phyloP scores from a whole-genome alignment of 805 yeast species.

The Nakazawaea holstii region DNA sequence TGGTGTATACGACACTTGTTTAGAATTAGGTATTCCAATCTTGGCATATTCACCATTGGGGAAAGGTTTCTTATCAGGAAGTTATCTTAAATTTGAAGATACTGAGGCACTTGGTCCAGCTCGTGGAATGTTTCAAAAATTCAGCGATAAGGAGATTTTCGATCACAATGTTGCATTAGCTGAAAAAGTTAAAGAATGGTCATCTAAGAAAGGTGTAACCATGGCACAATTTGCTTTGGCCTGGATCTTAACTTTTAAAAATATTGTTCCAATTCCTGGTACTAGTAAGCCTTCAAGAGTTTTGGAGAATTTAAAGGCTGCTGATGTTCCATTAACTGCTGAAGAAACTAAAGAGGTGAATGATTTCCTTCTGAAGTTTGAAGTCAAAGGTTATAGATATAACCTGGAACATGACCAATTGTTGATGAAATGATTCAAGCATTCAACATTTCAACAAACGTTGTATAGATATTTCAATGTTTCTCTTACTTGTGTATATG shows the following conservation, averaged over 20 bases:
- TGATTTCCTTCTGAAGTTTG: constrained; percentile 33
- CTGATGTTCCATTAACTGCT: constrained; percentile 41
- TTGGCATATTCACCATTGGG: constrained; percentile 83
- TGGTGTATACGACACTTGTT: constrained; percentile 59
- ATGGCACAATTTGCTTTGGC: constrained; percentile 69
- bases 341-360: constrained; percentile 52
- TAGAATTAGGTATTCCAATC: constrained; percentile 56
- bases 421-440: constrained; percentile 14
- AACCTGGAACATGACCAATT: constrained; percentile 12
- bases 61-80: constrained; percentile 72
- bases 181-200: constrained; percentile 42
- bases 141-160: constrained; percentile 47
- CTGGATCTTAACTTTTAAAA: constrained; percentile 48
- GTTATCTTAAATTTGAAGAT: constrained; percentile 37
- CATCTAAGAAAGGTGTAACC: constrained; percentile 39
- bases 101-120: constrained; percentile 50
- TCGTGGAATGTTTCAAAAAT: constrained; percentile 35
- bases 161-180: constrained; percentile 47
- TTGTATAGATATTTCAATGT: constrained; percentile 9
- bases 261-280: constrained; percentile 77
- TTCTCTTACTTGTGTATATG: too few relatives aligned
- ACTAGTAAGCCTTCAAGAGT: constrained; percentile 58
- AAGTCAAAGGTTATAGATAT: constrained; percentile 42
- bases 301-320: constrained; percentile 44
- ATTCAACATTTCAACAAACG: too few relatives aligned